These are phyloP conservation scores for Aspergillus tanneri DNA, from an alignment of 2,329 filamentous ascomycete genomes.

Conservation along the genomic window DNA sequence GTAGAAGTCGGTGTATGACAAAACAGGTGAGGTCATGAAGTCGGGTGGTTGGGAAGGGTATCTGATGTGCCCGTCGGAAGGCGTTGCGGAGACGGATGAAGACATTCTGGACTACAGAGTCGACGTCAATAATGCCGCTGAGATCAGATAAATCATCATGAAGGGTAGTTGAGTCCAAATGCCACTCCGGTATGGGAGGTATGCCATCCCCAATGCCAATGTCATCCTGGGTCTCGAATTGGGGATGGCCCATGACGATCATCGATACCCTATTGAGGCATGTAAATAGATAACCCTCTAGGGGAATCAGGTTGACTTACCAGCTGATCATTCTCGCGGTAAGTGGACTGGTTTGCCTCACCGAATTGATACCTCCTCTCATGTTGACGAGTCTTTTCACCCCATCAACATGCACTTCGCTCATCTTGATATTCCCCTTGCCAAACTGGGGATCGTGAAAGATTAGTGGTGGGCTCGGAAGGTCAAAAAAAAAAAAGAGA, in stretches of 20 bases:
- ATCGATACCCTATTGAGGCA: conserved; percentile 54
- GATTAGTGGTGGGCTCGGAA: conserved; percentile 10
- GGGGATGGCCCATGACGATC: conserved; percentile 54
- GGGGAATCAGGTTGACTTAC: conserved; percentile 33
- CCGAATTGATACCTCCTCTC: conserved; percentile 52
- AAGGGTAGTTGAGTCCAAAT: conserved; percentile 27
- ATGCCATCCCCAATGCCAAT: conserved; percentile 51
- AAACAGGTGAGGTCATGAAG: conserved; percentile 59
- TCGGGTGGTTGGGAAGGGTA: conserved; percentile 37
- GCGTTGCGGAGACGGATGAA: conserved; percentile 48
- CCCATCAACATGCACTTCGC: conserved; percentile 52
- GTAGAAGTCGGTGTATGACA: conserved; percentile 52
- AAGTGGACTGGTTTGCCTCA: conserved; percentile 52
- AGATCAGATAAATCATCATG: conserved; percentile 16
- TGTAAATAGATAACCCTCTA: background rate
- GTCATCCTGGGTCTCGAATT: conserved; percentile 56
- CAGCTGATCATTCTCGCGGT: conserved; percentile 58
- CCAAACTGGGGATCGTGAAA: conserved; percentile 43
- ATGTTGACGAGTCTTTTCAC: conserved; percentile 51
- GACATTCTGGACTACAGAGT: conserved; percentile 37
- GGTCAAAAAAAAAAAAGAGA: background rate
- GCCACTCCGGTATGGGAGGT: conserved; percentile 52
- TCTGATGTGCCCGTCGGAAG: conserved; percentile 37
- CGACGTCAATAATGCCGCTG: conserved; percentile 30
- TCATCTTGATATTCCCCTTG: conserved; percentile 51